phyloP scores from a whole-genome alignment of 2,329 filamentous ascomycete species.

The Mycosphaerella arachidis region DNA sequence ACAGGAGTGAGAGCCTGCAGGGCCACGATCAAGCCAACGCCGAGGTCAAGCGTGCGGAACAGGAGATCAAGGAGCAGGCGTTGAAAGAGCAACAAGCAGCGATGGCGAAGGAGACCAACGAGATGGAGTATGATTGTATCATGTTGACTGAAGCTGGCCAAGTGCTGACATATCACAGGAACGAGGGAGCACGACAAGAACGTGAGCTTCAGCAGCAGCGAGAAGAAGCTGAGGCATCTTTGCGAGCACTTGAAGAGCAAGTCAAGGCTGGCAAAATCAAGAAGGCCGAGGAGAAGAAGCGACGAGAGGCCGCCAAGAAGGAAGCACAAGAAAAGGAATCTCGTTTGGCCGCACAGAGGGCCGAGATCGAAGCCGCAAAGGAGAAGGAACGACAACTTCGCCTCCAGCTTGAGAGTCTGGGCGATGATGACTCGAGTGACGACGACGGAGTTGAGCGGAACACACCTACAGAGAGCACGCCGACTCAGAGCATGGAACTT shows the following conservation, averaged over 20 bases:
- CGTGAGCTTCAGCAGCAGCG: slow-evolving; percentile 75
- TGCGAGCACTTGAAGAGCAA: slow-evolving; percentile 88
- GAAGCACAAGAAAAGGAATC: slow-evolving; percentile 86
- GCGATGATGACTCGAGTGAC: slow-evolving; percentile 72
- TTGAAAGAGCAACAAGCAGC: slow-evolving; percentile 67
- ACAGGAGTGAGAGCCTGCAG: slow-evolving; percentile 51
- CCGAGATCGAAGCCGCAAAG: slow-evolving; percentile 85
- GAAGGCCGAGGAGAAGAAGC: slow-evolving; percentile 93
- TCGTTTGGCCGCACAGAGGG: slow-evolving; percentile 75
- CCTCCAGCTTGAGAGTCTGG: slow-evolving; percentile 74
- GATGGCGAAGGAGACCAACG: slow-evolving; percentile 67
- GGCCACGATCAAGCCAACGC: slow-evolving; percentile 50
- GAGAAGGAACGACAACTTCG: slow-evolving; percentile 88
- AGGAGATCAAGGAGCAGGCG: slow-evolving; percentile 49
- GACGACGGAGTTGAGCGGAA: slow-evolving; percentile 69
- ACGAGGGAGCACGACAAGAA: slow-evolving; percentile 69
- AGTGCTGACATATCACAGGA: slow-evolving; percentile 49
- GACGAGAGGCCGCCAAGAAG: slow-evolving; percentile 79
- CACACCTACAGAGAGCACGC: slow-evolving; percentile 57
- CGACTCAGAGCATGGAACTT: slow-evolving; percentile 54
- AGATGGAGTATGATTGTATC: slow-evolving; percentile 70
- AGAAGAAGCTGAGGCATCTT: slow-evolving; percentile 72
- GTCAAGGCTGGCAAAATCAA: slow-evolving; percentile 89
- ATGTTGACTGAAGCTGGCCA: background rate
- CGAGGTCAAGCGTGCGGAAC: slow-evolving; percentile 58